Base-by-base conservation (phyloP, 2,329 filamentous ascomycete species). In the Fusarium newnesense region DNA sequence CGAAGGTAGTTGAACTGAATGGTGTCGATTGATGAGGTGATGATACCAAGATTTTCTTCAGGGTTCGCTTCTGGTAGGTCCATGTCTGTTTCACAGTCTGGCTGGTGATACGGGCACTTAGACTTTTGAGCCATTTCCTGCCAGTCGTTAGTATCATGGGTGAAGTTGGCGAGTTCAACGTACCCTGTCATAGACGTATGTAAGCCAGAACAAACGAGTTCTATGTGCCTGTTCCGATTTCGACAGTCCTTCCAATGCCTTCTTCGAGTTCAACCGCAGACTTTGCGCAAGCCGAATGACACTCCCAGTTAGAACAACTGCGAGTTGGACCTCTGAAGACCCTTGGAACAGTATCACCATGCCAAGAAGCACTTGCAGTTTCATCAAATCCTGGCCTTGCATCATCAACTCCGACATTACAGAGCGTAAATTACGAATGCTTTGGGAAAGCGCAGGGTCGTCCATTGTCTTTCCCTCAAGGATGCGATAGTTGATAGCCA, bases 41-140 rank as follows among this genome's bases (percentile, higher is more conserved):
- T 66, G n/a, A 77, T 16, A 9, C 75, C 75, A 1, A 76, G 11
- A 0, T 49, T 50, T 4, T 69, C 67, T n/a, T 67, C 59, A 5
- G 70, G 50, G 6, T 64, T 30, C 13, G 8, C 10, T 1, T 57
- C 65, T 2, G 58, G 82, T 66, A 76, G 26, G 0, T 77, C 75
- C 8, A 84, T 66, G 37, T 84, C 82, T 1, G 83, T 78, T 59
- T 85, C 83, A 9, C 67, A 69, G 46, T 84, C 81, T 0, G 77
- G 60, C 26, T 83, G 81, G 10, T 81, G 64, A 19, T 81, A 82
- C 2, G 81, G 81, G 15, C 78, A 79, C 40, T 71, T 76, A 10
- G 78, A 76, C 7, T 77, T 77, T 15, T 84, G 66, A 34, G 81
- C 80, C n/a, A 83, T 73, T 44, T 84, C 81, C 75, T 83, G 24